Percentiles rank a stretch among this genome's conserved stretches.
These are phyloP conservation scores for Apiospora pterosperma DNA, from an alignment of 2,329 filamentous ascomycete genomes.

Conservation along the genomic window DNA sequence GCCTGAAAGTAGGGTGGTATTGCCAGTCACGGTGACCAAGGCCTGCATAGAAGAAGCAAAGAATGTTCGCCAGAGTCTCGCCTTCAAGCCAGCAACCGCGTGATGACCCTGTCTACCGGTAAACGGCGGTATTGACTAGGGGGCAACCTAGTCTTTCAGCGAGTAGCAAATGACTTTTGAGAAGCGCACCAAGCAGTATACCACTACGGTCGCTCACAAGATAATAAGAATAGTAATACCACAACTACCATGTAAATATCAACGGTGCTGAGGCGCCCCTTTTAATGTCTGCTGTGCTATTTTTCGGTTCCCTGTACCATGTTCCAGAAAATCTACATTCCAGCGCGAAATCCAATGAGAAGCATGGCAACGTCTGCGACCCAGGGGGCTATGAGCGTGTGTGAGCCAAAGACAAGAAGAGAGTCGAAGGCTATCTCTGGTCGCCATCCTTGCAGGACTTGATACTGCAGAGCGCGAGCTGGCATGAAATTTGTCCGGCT, in stretches of 20 bases:
- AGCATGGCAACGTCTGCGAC: constrained; percentile 1
- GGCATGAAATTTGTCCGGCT: constrained; percentile 4
- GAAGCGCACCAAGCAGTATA: background rate
- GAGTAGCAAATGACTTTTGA: background rate
- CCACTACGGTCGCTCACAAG: background rate
- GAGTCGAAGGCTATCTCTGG: background rate
- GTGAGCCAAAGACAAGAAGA: background rate
- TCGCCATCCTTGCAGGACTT: constrained; percentile 3
- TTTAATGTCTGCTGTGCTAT: constrained; percentile 1
- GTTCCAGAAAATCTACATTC: background rate
- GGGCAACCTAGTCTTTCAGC: background rate
- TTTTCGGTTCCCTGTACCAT: background rate
- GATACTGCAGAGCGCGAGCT: background rate
- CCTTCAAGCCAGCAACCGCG: background rate
- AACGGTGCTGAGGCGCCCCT: constrained; percentile 1
- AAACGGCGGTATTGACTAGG: background rate
- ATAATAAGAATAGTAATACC: background rate
- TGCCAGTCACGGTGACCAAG: constrained; percentile 2
- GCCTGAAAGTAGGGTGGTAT: constrained; percentile 1
- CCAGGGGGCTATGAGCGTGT: background rate
- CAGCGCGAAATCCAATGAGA: background rate
- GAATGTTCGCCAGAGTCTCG: background rate
- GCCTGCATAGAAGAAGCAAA: constrained; percentile 1
- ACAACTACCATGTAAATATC: background rate
- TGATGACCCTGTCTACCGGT: background rate